Conservation (phyloP, 2,329 filamentous ascomycete genomes). For the Furcasterigmium furcatum region DNA sequence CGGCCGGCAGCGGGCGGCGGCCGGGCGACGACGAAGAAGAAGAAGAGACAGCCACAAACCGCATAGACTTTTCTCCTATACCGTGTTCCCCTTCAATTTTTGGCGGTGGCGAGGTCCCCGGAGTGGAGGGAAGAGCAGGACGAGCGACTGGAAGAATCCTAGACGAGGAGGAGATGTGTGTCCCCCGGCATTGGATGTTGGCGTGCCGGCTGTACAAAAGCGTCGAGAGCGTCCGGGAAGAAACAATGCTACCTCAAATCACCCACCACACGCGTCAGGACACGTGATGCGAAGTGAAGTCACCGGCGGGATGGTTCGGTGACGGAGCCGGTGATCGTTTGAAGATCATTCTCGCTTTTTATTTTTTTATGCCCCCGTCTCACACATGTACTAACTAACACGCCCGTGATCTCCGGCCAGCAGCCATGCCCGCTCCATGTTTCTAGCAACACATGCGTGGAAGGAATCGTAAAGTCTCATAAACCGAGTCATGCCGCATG, state of each 20-base stretch:
- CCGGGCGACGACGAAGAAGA: not conserved
- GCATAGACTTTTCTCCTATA: not conserved
- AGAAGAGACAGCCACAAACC: not conserved
- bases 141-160: not conserved
- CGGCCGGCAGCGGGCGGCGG: not conserved
- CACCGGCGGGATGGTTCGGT: too few relatives aligned
- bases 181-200: not conserved
- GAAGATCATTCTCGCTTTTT: not conserved
- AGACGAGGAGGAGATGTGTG: not conserved
- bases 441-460: not conserved
- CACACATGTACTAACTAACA: not conserved
- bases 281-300: not conserved
- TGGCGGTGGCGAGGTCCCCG: not conserved
- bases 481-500: constrained; percentile 4
- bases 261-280: not conserved
- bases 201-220: constrained; percentile 1
- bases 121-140: not conserved
- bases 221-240: not conserved
- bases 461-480: constrained; percentile 1
- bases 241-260: not conserved
- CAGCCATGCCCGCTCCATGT: not conserved
- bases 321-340: too few relatives aligned
- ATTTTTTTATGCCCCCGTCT: not conserved
- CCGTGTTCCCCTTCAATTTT: not conserved
- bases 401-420: too few relatives aligned